Evolutionary conservation across 176 grass and related monocot genomes (phyloP).

Genomic region (Oryza coarctata): DNA sequence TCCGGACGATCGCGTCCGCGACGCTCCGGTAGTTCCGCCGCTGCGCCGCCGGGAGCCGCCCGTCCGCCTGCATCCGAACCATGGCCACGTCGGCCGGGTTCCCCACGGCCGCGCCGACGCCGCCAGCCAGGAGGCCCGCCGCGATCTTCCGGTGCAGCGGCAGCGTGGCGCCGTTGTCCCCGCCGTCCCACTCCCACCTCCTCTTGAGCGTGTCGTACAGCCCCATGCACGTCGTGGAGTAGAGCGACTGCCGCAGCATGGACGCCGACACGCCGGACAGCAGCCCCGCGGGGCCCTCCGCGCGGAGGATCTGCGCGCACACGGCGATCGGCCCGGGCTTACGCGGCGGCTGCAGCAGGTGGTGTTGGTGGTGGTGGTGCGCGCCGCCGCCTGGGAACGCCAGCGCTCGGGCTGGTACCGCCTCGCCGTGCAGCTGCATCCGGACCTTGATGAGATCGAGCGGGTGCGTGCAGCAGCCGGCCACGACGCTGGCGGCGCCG

Average conservation of each 20-base stretch:
- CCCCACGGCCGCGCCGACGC: slow-evolving; percentile 76
- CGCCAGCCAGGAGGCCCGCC: slow-evolving; percentile 71
- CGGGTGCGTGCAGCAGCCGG: slow-evolving; percentile 89
- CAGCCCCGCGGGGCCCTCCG: slow-evolving; percentile 67
- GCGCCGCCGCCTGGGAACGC: slow-evolving; percentile 45
- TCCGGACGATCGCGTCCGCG: slow-evolving; percentile 68
- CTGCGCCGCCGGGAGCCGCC: slow-evolving; percentile 65
- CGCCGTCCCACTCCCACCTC: slow-evolving; percentile 48
- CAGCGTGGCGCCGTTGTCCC: slow-evolving; percentile 37
- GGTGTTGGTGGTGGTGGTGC: slow-evolving; percentile 33
- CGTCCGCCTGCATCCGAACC: slow-evolving; percentile 98
- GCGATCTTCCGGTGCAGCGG: slow-evolving; percentile 71
- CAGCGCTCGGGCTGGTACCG: slow-evolving; percentile 56
- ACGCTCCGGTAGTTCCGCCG: slow-evolving; percentile 86
- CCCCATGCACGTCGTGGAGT: slow-evolving; percentile 93
- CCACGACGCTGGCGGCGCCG: slow-evolving; percentile 85
- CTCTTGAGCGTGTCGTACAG: slow-evolving; percentile 93
- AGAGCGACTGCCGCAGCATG: slow-evolving; percentile 83
- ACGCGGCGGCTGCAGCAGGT: background rate
- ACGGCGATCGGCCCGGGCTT: slow-evolving; percentile 74
- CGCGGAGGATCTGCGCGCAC: slow-evolving; percentile 76
- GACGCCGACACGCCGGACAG: slow-evolving; percentile 89
- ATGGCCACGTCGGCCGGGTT: slow-evolving; percentile 95
- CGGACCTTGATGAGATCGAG: slow-evolving; percentile 94
- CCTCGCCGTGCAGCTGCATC: slow-evolving; percentile 87